Conservation (phyloP, 352 stramenopile genomes). For the Pythium oligandrum region DNA sequence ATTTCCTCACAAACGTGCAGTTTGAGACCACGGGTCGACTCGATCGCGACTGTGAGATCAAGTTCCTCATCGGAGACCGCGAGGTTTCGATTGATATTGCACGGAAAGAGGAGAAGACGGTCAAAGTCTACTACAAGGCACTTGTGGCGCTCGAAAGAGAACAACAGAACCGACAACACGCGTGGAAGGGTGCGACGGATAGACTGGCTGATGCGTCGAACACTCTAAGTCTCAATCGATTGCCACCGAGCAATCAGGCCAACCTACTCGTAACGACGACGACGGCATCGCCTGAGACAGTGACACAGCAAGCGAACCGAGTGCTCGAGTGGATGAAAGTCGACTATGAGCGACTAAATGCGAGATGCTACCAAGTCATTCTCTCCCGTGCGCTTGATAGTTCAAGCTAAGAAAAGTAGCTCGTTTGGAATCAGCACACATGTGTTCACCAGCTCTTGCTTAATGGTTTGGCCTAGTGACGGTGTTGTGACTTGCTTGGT, state of each 20-base stretch:
- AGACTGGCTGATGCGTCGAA: conserved; percentile 26
- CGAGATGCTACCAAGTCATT: conserved; percentile 10
- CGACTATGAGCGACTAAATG: conserved; percentile 13
- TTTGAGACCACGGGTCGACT: conserved; percentile 54
- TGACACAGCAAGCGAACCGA: conserved; percentile 4
- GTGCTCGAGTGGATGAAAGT: conserved; percentile 6
- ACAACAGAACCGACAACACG: conserved; percentile 27
- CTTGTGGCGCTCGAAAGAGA: conserved; percentile 35
- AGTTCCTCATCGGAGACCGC: conserved; percentile 39
- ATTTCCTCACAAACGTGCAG: conserved; percentile 22
- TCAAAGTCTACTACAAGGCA: conserved; percentile 49
- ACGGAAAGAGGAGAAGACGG: conserved; percentile 35
- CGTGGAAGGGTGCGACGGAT: conserved; percentile 29
- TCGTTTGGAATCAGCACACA: too few species aligned
- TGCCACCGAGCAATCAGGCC: background rate
- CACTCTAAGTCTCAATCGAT: conserved; percentile 26
- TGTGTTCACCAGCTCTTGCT: too few species aligned
- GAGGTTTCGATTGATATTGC: conserved; percentile 49
- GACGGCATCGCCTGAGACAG: background rate
- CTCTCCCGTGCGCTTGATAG: too few species aligned
- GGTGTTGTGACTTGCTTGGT: too few species aligned
- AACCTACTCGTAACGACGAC: background rate
- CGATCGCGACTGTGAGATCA: conserved; percentile 63
- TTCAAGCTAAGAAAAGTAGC: too few species aligned
- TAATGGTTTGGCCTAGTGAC: too few species aligned